Base-by-base conservation (phyloP, 805 yeast species). In the Kazachstania africana region DNA sequence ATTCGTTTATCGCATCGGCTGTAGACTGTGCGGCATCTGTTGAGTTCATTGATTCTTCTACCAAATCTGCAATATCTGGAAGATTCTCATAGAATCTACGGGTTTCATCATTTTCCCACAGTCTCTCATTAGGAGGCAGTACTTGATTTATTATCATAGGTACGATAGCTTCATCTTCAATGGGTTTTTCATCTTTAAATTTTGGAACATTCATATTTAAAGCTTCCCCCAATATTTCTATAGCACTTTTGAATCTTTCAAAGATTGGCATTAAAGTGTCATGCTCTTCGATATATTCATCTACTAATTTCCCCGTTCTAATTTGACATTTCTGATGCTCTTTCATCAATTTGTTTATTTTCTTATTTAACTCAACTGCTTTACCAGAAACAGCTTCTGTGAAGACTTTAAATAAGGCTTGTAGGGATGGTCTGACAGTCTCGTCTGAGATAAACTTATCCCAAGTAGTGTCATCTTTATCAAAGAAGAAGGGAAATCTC, bases 101-200 rank as follows among this genome's bases (percentile, higher is more conserved):
- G n/a, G 70, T 74, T 19, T 74, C 77, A 12, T 72, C 72, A 34
- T 66, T 74, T 24, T 71, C 80, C 93, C 93, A 83, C 2, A 67
- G 40, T 16, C 42, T 38, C 30, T 52, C 49, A 24, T 37, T 37
- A 14, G 43, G 36, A 8, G 48, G 42, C 4, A 33, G 12, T 4
- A 36, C 31, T 12, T 42, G 44, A 27, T 46, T 53, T 1, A 53
- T 44, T 4, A 52, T 52, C 16, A 52, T 40, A 10, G 45, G 45
- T 1, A 47, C 34, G 3, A 46, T 50, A 14, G 45, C 51, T n/a
- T 27, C 30, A 3, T 29, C 23, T 5, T 46, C 43, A 10, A 41
- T 45, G 4, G 41, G 28, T 6, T 48, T 42, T 3, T 43, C 48
- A 1, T 41, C 51, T 2, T 46, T 57, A 3, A 37, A 43, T 3